Evolutionary conservation across 108 stramenopile genomes (phyloP), one percentile per base, ranked within the genome.

Genomic region (Cyclotella baltica): DNA sequence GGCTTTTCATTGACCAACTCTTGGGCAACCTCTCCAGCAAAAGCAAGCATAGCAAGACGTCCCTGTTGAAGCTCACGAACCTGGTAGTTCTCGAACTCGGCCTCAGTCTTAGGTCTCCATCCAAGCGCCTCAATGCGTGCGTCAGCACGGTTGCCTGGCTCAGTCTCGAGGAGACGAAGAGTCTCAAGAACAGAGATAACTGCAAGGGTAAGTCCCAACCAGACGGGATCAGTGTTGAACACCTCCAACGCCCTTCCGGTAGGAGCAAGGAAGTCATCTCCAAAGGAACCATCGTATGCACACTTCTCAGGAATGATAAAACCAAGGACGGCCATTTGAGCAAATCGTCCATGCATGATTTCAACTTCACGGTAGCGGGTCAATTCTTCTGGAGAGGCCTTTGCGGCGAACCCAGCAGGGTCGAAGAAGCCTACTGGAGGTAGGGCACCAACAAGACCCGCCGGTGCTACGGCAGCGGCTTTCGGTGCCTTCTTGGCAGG

Each of bases 1-100:
- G 78, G 78, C 34, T 72, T 78, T 3, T 73, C 72, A 65, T 78
- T 78, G 30, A 78, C 65, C 80, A 81, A 76, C 61, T 81, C 80
- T 81, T 91, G 90, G 37, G 83, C 90, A 36, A 88, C 87, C 35
- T 89, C 89, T 58, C 91, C 93, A 46, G 85, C 84, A 69, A 92
- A 89, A 72, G 93, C 93, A 63, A 92, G 83, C 92, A 95, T 95
- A 36, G 93, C 93, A 51, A 95, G 80, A 52, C 93, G 88, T 74
- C 92, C 89, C 78, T 95, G 88, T 68, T 89, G 89, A 70, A 95
- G 83, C 80, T 94, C 92, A 52, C 66, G 73, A 50, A 88, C 81
- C 62, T 83, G 51, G 58, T 67, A 69, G 31, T 85, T 75, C 34
- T 83, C 83, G 43, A 87, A 84, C 52, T 72, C 67, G 20, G 66